Evolutionary conservation across 2,329 filamentous ascomycete genomes (phyloP).

Genomic region (Diaporthe ilicicola): DNA sequence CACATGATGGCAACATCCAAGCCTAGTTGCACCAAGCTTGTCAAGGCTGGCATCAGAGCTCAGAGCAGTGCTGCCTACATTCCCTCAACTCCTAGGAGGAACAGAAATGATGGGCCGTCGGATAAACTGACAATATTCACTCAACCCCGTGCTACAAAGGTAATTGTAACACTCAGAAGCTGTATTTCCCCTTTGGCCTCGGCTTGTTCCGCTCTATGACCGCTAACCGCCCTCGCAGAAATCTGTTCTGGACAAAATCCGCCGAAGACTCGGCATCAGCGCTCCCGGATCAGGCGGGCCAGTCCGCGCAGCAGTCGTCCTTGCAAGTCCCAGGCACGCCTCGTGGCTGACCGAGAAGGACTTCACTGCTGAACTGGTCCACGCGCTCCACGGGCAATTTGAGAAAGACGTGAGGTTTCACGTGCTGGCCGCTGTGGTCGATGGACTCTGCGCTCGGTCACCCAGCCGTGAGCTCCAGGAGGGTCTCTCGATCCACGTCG

Average conservation of each 20-base stretch:
- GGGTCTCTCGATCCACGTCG: slow-evolving; percentile 63
- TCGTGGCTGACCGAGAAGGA: slow-evolving; percentile 54
- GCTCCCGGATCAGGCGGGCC: neutral
- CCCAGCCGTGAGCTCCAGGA: slow-evolving; percentile 43
- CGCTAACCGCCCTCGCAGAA: neutral
- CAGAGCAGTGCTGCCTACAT: neutral
- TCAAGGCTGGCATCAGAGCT: neutral
- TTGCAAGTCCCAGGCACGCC: slow-evolving; percentile 59
- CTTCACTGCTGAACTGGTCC: slow-evolving; percentile 44
- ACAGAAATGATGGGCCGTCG: neutral
- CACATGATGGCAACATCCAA: neutral
- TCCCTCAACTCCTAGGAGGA: neutral
- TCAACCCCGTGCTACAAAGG: neutral
- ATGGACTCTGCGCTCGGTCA: slow-evolving; percentile 55
- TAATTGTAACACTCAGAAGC: neutral
- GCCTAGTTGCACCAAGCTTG: neutral
- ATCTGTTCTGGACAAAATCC: slow-evolving; percentile 8
- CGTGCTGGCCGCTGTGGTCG: slow-evolving; percentile 64
- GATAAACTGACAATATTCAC: slow-evolving; percentile 13
- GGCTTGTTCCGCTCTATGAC: neutral
- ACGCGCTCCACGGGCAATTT: neutral
- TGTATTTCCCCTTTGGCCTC: too few relatives aligned
- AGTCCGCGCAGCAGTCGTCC: slow-evolving; percentile 54
- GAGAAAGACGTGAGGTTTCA: slow-evolving; percentile 42
- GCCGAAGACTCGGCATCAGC: neutral